Percentiles rank a stretch among this genome's conserved stretches.
Evolutionary conservation across 768 basidiomycete genomes (phyloP).

Genomic region (Kwoniella europaea): DNA sequence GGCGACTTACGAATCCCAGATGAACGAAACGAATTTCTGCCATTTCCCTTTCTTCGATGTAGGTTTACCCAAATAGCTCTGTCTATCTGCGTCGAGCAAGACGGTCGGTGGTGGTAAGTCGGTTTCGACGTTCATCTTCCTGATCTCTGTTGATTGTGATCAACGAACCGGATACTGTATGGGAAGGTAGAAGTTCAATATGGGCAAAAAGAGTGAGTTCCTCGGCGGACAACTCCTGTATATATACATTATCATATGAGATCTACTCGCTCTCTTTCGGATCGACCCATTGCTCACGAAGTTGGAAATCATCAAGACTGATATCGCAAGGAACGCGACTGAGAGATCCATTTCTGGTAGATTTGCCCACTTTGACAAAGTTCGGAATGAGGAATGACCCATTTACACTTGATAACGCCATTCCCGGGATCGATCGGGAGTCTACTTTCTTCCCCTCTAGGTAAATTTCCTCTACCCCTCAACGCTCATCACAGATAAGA

Average conservation of each 20-base stretch:
- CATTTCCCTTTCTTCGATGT: slow-evolving; percentile 16
- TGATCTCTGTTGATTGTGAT: neutral
- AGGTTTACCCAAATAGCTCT: slow-evolving; percentile 5
- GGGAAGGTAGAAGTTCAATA: too few relatives aligned
- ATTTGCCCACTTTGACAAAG: neutral
- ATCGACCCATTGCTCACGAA: too few relatives aligned
- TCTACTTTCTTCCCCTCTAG: neutral
- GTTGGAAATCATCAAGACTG: too few relatives aligned
- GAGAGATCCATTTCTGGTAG: neutral
- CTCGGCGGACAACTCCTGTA: neutral
- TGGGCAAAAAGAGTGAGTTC: too few relatives aligned
- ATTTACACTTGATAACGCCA: neutral
- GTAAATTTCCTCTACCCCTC: too few relatives aligned
- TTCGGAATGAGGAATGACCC: too few relatives aligned
- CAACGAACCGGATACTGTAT: too few relatives aligned
- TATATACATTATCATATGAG: neutral
- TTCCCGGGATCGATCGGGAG: neutral
- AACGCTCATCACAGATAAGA: neutral
- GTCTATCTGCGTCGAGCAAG: neutral
- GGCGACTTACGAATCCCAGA: slow-evolving; percentile 24
- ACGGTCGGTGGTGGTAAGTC: slow-evolving; percentile 11
- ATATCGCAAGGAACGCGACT: neutral
- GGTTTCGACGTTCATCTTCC: neutral
- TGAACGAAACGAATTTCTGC: slow-evolving; percentile 22
- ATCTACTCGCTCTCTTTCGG: too few relatives aligned